Evolutionary conservation across 768 basidiomycete genomes (phyloP), one percentile per base, ranked within the genome.

Genomic region (Amanita pallidorosea): DNA sequence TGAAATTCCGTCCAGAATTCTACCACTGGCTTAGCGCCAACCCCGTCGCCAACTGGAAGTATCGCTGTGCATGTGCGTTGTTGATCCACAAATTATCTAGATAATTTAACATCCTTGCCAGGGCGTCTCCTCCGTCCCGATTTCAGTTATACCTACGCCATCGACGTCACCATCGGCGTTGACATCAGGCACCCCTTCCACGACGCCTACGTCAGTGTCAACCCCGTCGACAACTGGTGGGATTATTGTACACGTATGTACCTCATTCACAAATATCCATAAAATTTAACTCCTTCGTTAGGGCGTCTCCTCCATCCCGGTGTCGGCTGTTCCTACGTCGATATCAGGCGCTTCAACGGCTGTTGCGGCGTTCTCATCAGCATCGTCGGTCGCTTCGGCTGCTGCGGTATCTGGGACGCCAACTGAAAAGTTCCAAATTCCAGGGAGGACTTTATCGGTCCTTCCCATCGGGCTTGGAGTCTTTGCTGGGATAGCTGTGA

Each of bases 391-490:
- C n/a, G 56, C 63, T 9, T 58, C 63, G 11, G 63, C 70, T 31
- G 68, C 66, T 27, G 66, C 68, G 38, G 63, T 65, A 8, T 57
- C 64, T 35, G 58, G 67, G 12, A 56, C 70, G 1, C 46, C 70
- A 11, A 61, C 73, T 37, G 49, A 71, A 7, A 63, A 73, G 4
- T 86, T 88, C 63, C 57, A 67, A 27, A 67, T 89, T 34, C 89
- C 89, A 9, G 89, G 89, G 18, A 85, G 79, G 67, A 72, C 74
- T 51, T 58, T 91, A 15, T 75, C 79, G 37, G 88, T 91, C 4
- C 71, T 90, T 31, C 89, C 89, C 0, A 81, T 92, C 55, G 89
- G 89, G 56, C 73, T 92, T 38, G 86, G 84, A 47, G 76, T 93
- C 8, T 91, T 87, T 60, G 87, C 83, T 42, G 89, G 88, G 55